Base-by-base conservation (phyloP, 2,329 filamentous ascomycete genomes). In the Apiospora aurea region DNA sequence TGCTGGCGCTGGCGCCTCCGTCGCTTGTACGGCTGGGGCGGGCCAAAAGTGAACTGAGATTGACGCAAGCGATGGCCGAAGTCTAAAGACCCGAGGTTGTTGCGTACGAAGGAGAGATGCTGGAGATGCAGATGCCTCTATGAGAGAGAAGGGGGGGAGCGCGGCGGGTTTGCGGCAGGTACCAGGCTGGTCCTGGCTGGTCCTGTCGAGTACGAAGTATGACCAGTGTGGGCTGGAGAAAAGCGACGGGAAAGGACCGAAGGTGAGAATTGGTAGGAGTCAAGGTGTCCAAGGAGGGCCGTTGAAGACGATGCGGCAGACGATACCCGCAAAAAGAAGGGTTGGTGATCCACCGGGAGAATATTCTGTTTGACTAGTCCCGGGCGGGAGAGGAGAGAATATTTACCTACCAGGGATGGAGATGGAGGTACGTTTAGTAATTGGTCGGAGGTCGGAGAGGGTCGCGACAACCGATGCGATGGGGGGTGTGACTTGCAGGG, bases 311-410 rank as follows among this genome's bases (percentile, higher is more conserved):
- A 41, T 41, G 57, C 57, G 21, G 57, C 57, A 64, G n/a, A 10
- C 34, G 21, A 64, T 64, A 64, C 34, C 57, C 29, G 57, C 57
- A 64, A 41, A 41, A 64, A 64, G 57, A 64, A 64, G 57, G 21
- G 34, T 41, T 64, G 57, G 10, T 41, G 57, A 41, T 64, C 57
- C 57, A 64, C 57, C 34, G 34, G 34, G 18, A 18, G 34, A 64
- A 41, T 64, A 41, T 41, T 64, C 53, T 61, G 53, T 61, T 61
- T 21, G 53, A 34, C 53, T 61, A 61, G 53, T 61, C 53, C 29
- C 29, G 53, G 29, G 29, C 53, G 53, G 53, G 51, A 57, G 51
- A 14, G 21, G 24, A 29, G 14, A 29, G 51, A 16, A 29, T 14
- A 29, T 11, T 18, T 24, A 38, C 34, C 34, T 24, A 38, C 34